Evolutionary conservation across 2,329 filamentous ascomycete genomes (phyloP).

Genomic region (Leptosphaerulina australis): DNA sequence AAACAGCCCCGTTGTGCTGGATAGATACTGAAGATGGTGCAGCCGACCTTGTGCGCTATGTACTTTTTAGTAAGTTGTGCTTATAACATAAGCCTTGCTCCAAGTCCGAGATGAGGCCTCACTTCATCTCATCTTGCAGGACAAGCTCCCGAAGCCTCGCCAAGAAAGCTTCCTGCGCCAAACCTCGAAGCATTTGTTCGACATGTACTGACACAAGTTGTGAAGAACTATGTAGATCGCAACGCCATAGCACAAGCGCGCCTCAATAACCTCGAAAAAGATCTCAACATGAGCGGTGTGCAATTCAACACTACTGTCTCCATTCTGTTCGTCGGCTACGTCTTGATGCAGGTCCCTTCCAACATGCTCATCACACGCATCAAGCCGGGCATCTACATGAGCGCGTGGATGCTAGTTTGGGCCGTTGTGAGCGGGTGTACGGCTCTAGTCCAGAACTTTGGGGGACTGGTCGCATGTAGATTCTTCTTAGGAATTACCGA

Average conservation of each 20-base stretch:
- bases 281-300: conserved; percentile 46
- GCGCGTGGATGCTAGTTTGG: conserved; percentile 46
- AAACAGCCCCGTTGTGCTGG: background rate
- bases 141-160: conserved; percentile 10
- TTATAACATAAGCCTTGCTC: no score
- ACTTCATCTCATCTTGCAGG: background rate
- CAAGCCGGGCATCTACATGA: conserved; percentile 42
- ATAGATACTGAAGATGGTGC: background rate
- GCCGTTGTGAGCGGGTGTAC: conserved; percentile 44
- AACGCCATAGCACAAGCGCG: conserved; percentile 70
- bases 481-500: conserved; percentile 43
- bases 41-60: conserved; percentile 53
- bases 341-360: conserved; percentile 47
- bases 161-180: conserved; percentile 10
- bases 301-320: conserved; percentile 18
- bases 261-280: conserved; percentile 65
- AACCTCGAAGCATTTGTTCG: background rate
- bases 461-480: conserved; percentile 39
- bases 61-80: conserved; percentile 42
- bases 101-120: no score
- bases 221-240: conserved; percentile 57
- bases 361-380: conserved; percentile 53
- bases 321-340: conserved; percentile 57
- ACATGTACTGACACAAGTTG: background rate
- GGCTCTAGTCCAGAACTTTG: conserved; percentile 41